phyloP scores from a whole-genome alignment of 2,329 filamentous ascomycete genomes.

The Aspergillus neotritici region DNA sequence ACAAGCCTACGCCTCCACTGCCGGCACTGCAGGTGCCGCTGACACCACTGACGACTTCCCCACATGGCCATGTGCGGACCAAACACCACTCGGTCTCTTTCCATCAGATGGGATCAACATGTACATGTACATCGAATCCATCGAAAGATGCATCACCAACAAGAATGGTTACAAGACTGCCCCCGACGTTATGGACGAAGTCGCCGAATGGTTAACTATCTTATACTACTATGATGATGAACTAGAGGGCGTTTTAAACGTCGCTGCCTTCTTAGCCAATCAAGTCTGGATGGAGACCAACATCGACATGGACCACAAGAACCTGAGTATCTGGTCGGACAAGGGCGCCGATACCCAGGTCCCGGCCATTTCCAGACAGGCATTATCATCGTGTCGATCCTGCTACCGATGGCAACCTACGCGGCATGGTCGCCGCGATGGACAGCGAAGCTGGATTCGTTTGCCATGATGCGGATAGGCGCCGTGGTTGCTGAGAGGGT shows the following conservation, averaged over 20 bases:
- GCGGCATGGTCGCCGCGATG: conserved; percentile 10
- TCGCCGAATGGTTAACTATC: not conserved
- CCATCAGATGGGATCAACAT: not conserved
- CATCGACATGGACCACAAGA: not conserved
- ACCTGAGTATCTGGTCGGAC: not conserved
- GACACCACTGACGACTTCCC: no score
- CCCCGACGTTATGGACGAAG: no score
- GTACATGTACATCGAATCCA: not conserved
- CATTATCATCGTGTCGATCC: conserved; percentile 6
- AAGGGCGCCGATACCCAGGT: conserved; percentile 5
- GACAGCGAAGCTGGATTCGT: conserved; percentile 16
- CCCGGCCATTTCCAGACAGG: conserved; percentile 4
- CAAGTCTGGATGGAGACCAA: conserved; percentile 3
- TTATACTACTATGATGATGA: not conserved
- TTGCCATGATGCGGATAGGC: conserved; percentile 16
- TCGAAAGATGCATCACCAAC: no score
- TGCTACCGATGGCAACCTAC: conserved; percentile 14
- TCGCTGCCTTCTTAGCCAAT: conserved; percentile 11
- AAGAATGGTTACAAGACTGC: no score
- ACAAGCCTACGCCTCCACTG: not conserved
- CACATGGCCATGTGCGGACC: no score
- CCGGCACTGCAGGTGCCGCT: no score
- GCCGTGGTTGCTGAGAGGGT: conserved; percentile 6
- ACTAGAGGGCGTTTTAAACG: conserved; percentile 7
- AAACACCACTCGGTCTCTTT: not conserved